Evolutionary conservation across 2,329 filamentous ascomycete species (phyloP).

Genomic region (Colletotrichum costaricense): DNA sequence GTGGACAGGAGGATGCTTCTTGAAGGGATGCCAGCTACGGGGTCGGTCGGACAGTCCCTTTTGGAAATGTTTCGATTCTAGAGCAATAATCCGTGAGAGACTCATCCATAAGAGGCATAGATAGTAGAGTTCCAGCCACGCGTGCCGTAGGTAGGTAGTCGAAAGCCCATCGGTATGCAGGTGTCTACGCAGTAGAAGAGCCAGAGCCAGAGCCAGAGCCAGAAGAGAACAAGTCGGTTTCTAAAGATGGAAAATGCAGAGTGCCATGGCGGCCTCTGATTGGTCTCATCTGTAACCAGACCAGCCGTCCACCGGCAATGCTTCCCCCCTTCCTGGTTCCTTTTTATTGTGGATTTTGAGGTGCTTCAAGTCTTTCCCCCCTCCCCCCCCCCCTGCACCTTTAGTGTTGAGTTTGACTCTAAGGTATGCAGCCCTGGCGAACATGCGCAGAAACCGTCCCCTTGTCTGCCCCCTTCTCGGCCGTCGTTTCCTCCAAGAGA

Average conservation of each 20-base stretch:
- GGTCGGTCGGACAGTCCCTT: not conserved
- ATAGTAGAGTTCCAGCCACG: not conserved
- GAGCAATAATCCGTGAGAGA: too few species aligned
- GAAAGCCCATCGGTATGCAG: not conserved
- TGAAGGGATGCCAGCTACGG: not conserved
- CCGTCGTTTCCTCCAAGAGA: constrained; percentile 12
- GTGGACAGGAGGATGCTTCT: constrained; percentile 9
- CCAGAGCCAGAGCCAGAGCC: too few species aligned
- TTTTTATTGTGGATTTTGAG: not conserved
- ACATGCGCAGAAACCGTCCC: constrained; percentile 8
- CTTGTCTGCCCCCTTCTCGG: not conserved
- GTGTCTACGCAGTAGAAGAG: not conserved
- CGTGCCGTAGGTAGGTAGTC: too few species aligned
- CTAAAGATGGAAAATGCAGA: constrained; percentile 25
- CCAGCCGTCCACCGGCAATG: constrained; percentile 6
- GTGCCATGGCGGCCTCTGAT: constrained; percentile 10
- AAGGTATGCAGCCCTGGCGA: not conserved
- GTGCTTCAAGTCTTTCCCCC: constrained; percentile 12
- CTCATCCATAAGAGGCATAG: not conserved
- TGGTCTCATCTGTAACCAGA: constrained; percentile 1
- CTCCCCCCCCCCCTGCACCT: too few species aligned
- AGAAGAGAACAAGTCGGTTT: not conserved
- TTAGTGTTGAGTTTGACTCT: not conserved
- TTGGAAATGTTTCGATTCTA: not conserved
- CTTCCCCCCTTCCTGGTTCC: not conserved